Conservation (phyloP, 768 basidiomycete species). For the Suillus fuscotomentosus region DNA sequence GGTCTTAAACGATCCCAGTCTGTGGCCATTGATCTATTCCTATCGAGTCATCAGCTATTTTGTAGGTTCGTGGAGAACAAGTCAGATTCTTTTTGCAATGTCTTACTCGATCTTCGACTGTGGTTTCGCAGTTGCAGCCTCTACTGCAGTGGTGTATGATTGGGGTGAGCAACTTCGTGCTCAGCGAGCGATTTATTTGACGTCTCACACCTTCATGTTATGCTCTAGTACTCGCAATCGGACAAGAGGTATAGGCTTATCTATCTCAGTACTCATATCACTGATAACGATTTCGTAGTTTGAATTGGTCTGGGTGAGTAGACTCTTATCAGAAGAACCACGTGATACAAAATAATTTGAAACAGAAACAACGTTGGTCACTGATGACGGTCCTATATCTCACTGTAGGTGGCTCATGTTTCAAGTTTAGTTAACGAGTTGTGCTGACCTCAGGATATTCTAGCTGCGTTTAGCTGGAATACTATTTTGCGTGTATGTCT, state of each 20-base stretch:
- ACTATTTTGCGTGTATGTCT: background rate
- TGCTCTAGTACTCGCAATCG: background rate
- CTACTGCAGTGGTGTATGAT: background rate
- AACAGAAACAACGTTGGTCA: background rate
- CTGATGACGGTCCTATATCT: background rate
- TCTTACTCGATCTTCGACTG: background rate
- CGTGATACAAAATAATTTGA: background rate
- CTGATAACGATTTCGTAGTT: background rate
- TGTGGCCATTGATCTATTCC: background rate
- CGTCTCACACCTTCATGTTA: background rate
- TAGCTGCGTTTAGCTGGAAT: background rate
- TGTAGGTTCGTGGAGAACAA: background rate
- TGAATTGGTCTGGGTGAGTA: background rate
- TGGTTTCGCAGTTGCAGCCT: background rate
- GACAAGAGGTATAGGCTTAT: background rate
- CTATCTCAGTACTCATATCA: background rate
- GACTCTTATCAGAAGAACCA: background rate
- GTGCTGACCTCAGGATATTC: background rate
- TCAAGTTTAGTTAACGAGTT: no score
- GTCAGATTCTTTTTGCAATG: background rate
- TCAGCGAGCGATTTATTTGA: background rate
- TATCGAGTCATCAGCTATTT: background rate
- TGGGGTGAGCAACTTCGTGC: background rate
- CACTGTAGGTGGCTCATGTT: background rate
- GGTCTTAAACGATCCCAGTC: background rate